Evolutionary conservation across 1,284 basidiomycete species (phyloP).

Genomic region (Xerocomus nothofagi): DNA sequence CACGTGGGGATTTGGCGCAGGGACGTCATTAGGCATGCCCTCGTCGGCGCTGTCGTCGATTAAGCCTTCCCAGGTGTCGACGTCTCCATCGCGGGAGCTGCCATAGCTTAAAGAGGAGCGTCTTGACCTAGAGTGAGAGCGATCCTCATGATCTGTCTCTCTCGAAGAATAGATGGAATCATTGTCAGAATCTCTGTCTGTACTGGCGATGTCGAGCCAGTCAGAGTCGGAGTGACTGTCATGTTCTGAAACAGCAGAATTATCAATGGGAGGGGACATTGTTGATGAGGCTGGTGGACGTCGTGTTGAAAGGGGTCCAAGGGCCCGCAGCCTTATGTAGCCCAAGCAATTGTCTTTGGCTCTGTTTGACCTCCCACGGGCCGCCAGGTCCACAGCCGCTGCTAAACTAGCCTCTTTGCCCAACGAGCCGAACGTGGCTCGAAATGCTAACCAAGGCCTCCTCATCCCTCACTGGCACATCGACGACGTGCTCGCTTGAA

Average conservation of each 20-base stretch:
- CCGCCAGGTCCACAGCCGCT: constrained; percentile 10
- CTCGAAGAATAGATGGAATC: constrained; percentile 57
- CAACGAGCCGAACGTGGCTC: neutral
- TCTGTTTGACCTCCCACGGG: constrained; percentile 26
- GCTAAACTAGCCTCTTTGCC: constrained; percentile 2
- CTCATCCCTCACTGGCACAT: constrained; percentile 39
- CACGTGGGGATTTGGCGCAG: constrained; percentile 30
- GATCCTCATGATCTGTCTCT: constrained; percentile 60
- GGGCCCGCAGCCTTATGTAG: constrained; percentile 24
- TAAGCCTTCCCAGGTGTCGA: constrained; percentile 74
- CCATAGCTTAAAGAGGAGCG: constrained; percentile 65
- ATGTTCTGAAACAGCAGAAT: constrained; percentile 52
- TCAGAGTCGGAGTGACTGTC: constrained; percentile 74
- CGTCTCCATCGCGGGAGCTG: constrained; percentile 63
- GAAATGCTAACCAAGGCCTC: constrained; percentile 39
- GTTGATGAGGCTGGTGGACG: constrained; percentile 32
- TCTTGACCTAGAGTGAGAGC: constrained; percentile 54
- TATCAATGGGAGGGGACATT: constrained; percentile 33
- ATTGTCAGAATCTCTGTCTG: constrained; percentile 60
- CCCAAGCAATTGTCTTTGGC: constrained; percentile 29
- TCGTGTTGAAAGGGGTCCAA: constrained; percentile 32
- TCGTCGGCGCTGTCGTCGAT: constrained; percentile 59
- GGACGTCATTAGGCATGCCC: constrained; percentile 35
- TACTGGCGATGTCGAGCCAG: constrained; percentile 73
- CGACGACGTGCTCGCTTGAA: constrained; percentile 46